Conservation (phyloP, 176 grass and related monocot species). For the Puccinellia tenuiflora region DNA sequence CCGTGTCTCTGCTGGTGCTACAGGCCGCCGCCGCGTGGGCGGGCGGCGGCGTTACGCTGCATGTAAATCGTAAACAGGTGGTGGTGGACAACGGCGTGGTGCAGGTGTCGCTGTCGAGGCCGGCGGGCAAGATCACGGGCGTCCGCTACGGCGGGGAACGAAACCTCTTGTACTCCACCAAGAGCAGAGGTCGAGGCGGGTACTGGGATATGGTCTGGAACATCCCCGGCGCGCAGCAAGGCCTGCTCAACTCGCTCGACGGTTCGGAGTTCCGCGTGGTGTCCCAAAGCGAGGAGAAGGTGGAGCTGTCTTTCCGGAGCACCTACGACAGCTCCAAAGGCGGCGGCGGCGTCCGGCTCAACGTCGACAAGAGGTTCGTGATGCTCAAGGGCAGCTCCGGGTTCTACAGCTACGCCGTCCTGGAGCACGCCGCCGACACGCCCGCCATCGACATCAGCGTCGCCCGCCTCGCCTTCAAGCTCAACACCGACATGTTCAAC, state of each 20-base stretch:
- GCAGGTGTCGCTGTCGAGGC: constrained; percentile 53
- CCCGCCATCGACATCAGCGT: constrained; percentile 35
- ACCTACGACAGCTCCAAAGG: constrained; percentile 21
- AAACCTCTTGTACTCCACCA: constrained; percentile 36
- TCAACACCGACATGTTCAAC: constrained; percentile 26
- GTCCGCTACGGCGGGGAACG: constrained; percentile 43
- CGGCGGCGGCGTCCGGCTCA: constrained; percentile 13
- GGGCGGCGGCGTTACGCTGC: neutral
- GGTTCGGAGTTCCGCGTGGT: constrained; percentile 41
- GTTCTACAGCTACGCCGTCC: constrained; percentile 68
- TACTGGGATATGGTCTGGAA: constrained; percentile 69
- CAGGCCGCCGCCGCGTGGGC: neutral
- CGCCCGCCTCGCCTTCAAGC: constrained; percentile 1
- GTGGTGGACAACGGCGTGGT: constrained; percentile 68
- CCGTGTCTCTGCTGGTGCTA: neutral
- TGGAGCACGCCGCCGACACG: constrained; percentile 39
- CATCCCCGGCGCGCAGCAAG: constrained; percentile 11
- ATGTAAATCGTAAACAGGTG: constrained; percentile 23
- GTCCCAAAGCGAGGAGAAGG: constrained; percentile 19
- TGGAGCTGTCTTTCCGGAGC: constrained; percentile 68
- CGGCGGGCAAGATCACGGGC: constrained; percentile 45
- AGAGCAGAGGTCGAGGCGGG: constrained; percentile 33
- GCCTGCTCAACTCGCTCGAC: constrained; percentile 27
- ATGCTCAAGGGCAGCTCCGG: constrained; percentile 59
- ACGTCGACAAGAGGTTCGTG: constrained; percentile 54